Base-by-base conservation (phyloP, 345 rosid genomes). In the Turnera subulata region DNA sequence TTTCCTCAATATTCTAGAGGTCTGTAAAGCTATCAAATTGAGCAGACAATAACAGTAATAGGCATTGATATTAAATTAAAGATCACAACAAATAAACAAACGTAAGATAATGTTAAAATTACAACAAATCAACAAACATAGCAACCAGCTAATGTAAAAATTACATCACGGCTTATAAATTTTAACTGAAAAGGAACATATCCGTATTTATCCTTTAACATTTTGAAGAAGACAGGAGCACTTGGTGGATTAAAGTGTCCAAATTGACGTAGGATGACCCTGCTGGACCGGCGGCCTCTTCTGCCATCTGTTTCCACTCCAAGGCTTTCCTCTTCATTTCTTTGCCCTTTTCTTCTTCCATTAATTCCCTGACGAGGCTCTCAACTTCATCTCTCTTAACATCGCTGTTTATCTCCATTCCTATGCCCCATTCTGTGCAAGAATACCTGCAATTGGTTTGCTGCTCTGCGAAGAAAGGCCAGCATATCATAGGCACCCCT, bases 401-500 rank as follows among this genome's bases (percentile, higher is more conserved):
- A 46, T 53, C 49, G 48, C 39, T 46, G 18, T 58, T 21, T 0
- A 69, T 69, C 49, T 69, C 74, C 58, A 64, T 53, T 21, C 69
- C 74, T 1, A 64, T 18, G 7, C 69, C 65, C 69, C 53, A 63
- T 22, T 59, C 39, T 0, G 1, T 43, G 29, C 64, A 52, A 14
- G 21, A 46, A 15, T 14, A 63, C 17, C 69, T 6, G 24, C 65
- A 63, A 26, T 58, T 70, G 0, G 69, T 63, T 18, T 18, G 65
- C 13, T 70, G 74, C 24, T 63, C 74, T 0, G 69, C 51, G 7
- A 70, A 70, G 32, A 69, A 69, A 2, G 74, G 74, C 74, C 73
- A 69, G 15, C 73, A 69, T 4, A 57, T 39, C 68, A 69, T 53
- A 0, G 64, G 65, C 37, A 69, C 55, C 0, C 64, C 68, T 0